Conservation (phyloP, 2,329 filamentous ascomycete genomes). For the Trichoderma pleuroti region DNA sequence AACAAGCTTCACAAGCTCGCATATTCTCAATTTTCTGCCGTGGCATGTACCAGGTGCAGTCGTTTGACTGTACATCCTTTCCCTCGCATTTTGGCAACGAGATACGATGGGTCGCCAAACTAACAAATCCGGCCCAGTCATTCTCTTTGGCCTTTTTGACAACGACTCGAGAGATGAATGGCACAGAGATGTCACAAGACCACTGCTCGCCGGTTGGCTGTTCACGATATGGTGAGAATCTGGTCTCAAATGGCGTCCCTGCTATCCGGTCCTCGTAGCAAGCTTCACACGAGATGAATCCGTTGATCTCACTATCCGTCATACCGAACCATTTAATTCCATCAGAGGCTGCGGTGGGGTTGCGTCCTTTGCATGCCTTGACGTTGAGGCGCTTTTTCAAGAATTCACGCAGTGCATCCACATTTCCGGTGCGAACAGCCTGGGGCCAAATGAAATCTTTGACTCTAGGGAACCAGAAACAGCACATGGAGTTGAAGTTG, state of each 20-base stretch:
- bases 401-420: constrained; percentile 29
- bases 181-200: constrained; percentile 32
- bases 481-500: constrained; percentile 31
- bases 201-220: constrained; percentile 32
- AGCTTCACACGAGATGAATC: constrained; percentile 38
- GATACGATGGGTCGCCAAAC: constrained; percentile 24
- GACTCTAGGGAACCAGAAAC: constrained; percentile 33
- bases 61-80: constrained; percentile 23
- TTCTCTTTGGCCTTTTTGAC: constrained; percentile 22
- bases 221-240: constrained; percentile 27
- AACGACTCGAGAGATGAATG: constrained; percentile 25
- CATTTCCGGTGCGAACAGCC: constrained; percentile 27
- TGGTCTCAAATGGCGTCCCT: constrained; percentile 29
- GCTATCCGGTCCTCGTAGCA: constrained; percentile 36
- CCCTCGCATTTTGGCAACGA: constrained; percentile 31
- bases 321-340: constrained; percentile 34
- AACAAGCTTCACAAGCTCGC: constrained; percentile 35
- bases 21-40: constrained; percentile 27
- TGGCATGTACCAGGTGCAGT: constrained; percentile 28
- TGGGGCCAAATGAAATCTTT: constrained; percentile 34
- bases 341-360: constrained; percentile 23
- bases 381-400: constrained; percentile 28
- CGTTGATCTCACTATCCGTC: constrained; percentile 28
- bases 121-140: constrained; percentile 34
- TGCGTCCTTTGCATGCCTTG: constrained; percentile 30